Evolutionary conservation across 495 filamentous ascomycete genomes (phyloP).

Genomic region (Neurospora sp.): DNA sequence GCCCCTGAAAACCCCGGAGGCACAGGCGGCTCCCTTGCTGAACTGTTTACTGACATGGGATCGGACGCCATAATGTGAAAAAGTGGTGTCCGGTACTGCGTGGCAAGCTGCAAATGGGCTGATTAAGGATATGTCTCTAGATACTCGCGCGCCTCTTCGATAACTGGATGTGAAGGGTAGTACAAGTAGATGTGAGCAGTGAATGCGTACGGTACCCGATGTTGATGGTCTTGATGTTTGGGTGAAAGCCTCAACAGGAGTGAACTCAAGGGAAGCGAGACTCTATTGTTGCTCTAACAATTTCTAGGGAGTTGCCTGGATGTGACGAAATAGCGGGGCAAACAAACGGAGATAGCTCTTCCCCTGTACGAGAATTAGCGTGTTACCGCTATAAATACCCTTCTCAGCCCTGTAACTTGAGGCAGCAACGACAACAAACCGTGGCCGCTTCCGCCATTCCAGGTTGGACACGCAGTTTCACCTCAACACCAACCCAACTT

Average conservation of each 20-base stretch:
- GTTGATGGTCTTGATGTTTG: not conserved
- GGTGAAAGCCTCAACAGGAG: not conserved
- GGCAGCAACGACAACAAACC: not conserved
- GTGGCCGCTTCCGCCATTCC: not conserved
- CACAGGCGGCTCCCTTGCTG: slow-evolving; percentile 19
- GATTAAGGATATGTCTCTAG: not conserved
- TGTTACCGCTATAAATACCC: not conserved
- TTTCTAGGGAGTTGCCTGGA: not conserved
- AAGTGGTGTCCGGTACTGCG: not conserved
- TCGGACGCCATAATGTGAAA: slow-evolving; percentile 14
- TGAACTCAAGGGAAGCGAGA: not conserved
- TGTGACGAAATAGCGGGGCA: not conserved
- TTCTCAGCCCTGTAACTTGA: not conserved
- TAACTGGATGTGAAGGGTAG: not conserved
- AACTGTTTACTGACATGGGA: slow-evolving; percentile 22
- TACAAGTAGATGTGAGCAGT: not conserved
- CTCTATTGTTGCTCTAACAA: not conserved
- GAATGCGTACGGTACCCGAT: not conserved
- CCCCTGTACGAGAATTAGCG: not conserved
- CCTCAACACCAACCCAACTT: not conserved
- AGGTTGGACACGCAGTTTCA: not conserved
- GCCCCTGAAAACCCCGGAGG: slow-evolving; percentile 9
- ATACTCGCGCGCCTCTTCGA: not conserved
- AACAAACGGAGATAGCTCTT: not conserved
- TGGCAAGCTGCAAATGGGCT: not conserved